phyloP scores from a whole-genome alignment of 371 early-diverging fungal genomes.

The Thermomucor indicae-seudaticae region DNA sequence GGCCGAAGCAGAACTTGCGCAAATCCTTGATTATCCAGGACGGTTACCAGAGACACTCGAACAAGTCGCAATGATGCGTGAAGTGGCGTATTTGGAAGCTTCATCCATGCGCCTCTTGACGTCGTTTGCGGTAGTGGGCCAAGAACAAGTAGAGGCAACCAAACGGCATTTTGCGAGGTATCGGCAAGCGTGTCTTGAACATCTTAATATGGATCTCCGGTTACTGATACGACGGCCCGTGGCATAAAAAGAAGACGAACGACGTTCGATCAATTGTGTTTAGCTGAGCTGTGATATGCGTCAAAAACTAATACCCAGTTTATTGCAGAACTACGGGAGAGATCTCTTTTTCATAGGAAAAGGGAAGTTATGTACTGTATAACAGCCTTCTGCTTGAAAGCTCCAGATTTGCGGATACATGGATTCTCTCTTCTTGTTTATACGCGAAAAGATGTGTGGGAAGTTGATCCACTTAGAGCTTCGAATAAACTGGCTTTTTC shows the following conservation, averaged over 20 bases:
- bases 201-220: background rate
- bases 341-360: too few species aligned
- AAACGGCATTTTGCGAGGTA: slow-evolving; percentile 21
- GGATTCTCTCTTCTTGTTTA: too few species aligned
- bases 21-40: slow-evolving; percentile 57
- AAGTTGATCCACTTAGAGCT: too few species aligned
- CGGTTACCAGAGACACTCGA: slow-evolving; percentile 42
- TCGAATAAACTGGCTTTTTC: slow-evolving; percentile 54
- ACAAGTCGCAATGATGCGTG: slow-evolving; percentile 44
- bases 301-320: too few species aligned
- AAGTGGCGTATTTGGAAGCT: slow-evolving; percentile 51
- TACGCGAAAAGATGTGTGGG: too few species aligned
- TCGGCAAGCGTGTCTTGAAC: background rate
- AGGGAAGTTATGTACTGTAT: too few species aligned
- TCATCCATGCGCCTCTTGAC: slow-evolving; percentile 23
- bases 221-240: background rate
- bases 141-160: background rate
- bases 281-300: too few species aligned
- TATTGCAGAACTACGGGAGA: too few species aligned
- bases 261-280: too few species aligned
- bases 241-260: too few species aligned
- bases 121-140: slow-evolving; percentile 28
- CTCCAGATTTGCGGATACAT: too few species aligned
- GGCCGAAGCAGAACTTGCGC: slow-evolving; percentile 43
- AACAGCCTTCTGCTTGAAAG: too few species aligned